These are phyloP conservation scores for Macrolepiota albuminosa DNA, from an alignment of 768 basidiomycete genomes.

Conservation along the genomic window DNA sequence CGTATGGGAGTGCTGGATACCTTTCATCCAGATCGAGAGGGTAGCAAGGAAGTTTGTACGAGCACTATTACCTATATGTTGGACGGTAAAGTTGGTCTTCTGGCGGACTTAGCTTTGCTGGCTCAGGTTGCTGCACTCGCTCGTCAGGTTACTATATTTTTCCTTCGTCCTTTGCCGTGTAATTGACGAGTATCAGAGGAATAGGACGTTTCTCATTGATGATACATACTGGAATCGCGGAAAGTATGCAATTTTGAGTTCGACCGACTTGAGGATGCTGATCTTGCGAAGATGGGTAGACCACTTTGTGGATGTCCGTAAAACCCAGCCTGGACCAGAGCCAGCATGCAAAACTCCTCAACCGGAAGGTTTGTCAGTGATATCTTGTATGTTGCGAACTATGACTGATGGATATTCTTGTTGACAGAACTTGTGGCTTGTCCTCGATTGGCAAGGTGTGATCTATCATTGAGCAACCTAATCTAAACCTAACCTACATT, in stretches of 20 bases:
- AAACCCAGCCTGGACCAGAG: conserved; percentile 56
- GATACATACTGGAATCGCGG: conserved; percentile 74
- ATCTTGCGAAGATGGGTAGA: conserved; percentile 47
- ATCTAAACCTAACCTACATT: not conserved
- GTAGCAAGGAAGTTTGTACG: conserved; percentile 34
- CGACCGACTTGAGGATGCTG: not conserved
- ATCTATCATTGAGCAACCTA: not conserved
- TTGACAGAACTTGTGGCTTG: conserved; percentile 64
- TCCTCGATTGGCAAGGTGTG: conserved; percentile 61
- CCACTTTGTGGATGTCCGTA: conserved; percentile 53
- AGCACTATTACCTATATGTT: conserved; percentile 71
- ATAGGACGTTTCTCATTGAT: conserved; percentile 63
- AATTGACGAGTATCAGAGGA: conserved; percentile 33
- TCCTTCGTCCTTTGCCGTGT: not conserved
- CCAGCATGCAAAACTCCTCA: conserved; percentile 60
- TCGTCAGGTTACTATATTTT: conserved; percentile 43
- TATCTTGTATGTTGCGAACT: not conserved
- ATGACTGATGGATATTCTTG: not conserved
- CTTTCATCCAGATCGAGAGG: conserved; percentile 22
- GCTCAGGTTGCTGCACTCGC: conserved; percentile 66
- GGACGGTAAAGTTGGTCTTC: conserved; percentile 60
- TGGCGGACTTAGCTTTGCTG: conserved; percentile 60
- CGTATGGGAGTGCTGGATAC: conserved; percentile 30
- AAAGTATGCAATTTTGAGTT: conserved; percentile 37
- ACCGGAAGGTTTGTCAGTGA: conserved; percentile 43